Percentiles rank a stretch among this genome's conserved stretches.
Evolutionary conservation across 164 flowering plant genomes (phyloP).

Genomic region (Saururus chinensis): DNA sequence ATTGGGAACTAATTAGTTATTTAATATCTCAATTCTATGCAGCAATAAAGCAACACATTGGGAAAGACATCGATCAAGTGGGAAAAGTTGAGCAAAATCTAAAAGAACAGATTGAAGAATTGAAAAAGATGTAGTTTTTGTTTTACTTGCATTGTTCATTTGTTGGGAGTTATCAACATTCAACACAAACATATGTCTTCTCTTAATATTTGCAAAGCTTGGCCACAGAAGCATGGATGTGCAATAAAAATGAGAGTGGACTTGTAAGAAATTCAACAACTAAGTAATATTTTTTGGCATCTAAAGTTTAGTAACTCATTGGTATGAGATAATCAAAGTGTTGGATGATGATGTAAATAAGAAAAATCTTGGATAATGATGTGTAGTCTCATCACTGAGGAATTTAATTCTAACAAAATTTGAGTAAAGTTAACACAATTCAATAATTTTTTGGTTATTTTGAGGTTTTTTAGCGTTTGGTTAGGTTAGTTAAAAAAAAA

Average conservation of each 20-base stretch:
- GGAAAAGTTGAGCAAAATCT: constrained; percentile 55
- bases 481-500: no score
- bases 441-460: no score
- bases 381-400: no score
- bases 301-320: not conserved
- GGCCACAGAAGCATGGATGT: constrained; percentile 72
- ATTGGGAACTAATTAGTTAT: not conserved
- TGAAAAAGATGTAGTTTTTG: constrained; percentile 62
- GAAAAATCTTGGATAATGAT: no score
- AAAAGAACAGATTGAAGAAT: constrained; percentile 65
- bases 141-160: not conserved
- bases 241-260: constrained; percentile 83
- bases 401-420: no score
- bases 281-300: constrained; percentile 30
- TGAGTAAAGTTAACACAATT: no score
- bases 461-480: no score
- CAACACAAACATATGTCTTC: not conserved
- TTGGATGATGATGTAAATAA: no score
- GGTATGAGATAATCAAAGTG: no score
- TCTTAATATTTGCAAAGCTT: constrained; percentile 43
- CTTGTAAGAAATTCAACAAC: constrained; percentile 71
- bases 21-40: constrained; percentile 6
- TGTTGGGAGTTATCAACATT: not conserved
- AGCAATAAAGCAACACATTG: constrained; percentile 89
- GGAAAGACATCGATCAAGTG: constrained; percentile 90